These are phyloP conservation scores for Hydnomerulius pinastri DNA, from an alignment of 768 basidiomycete species.

Conservation along the genomic window DNA sequence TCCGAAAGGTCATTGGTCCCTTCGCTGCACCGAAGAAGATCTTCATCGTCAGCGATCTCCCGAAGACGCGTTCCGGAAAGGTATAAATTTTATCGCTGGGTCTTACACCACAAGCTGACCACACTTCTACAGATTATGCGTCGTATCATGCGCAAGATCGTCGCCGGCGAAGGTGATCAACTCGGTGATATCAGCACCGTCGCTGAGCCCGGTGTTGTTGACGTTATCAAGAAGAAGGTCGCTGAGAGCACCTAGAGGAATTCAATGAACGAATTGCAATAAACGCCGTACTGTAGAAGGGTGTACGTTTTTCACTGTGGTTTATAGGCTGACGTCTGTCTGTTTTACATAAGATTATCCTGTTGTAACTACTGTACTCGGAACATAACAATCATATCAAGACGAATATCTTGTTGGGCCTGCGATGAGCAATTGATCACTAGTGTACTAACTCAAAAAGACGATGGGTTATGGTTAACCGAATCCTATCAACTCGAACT, in stretches of 20 bases:
- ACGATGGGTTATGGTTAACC: no score
- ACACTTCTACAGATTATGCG: slow-evolving; percentile 72
- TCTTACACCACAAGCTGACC: background rate
- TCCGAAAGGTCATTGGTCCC: slow-evolving; percentile 96
- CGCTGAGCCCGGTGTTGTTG: slow-evolving; percentile 86
- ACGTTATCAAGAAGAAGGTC: slow-evolving; percentile 81
- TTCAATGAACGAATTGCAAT: background rate
- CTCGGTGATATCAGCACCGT: slow-evolving; percentile 93
- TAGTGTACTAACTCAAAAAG: no score
- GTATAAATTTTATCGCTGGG: slow-evolving; percentile 22
- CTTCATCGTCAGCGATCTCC: slow-evolving; percentile 78
- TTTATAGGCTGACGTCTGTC: background rate
- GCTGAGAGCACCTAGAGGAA: slow-evolving; percentile 39
- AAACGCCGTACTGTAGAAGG: no score
- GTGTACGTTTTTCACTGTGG: background rate
- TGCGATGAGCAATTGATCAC: no score
- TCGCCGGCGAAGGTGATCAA: slow-evolving; percentile 91
- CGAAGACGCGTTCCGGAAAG: slow-evolving; percentile 96
- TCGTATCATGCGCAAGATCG: slow-evolving; percentile 94
- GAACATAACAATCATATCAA: background rate
- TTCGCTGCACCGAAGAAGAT: slow-evolving; percentile 97
- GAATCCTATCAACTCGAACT: no score
- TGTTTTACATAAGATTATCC: background rate
- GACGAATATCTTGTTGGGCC: no score
- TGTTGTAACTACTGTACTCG: background rate